Evolutionary conservation across 73 alveolate species (phyloP), one percentile per base, ranked within the genome.

Genomic region (Paramecium primaurelia): DNA sequence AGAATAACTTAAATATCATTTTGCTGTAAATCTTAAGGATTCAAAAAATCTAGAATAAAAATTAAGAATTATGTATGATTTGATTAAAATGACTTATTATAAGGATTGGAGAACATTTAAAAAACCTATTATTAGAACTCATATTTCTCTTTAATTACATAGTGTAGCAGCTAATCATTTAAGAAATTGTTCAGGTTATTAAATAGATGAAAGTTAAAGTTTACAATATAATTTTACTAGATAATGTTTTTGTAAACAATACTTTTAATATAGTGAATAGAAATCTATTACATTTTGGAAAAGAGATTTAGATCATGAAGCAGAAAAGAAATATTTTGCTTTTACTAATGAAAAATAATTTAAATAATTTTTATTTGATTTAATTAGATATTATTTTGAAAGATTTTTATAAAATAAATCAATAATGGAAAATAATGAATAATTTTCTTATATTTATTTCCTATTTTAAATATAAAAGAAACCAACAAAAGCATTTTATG

Each of bases 401-500:
- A 32, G 42, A 2, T 64, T 32, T 64, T 32, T 64, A 32, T 12
- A 64, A 16, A 64, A 64, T 12, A 64, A 34, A 64, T 32, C 42
- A 64, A 28, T 64, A 3, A 34, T 32, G 47, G 47, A 64, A 1
- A 64, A 32, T 11, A 34, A 64, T 12, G 47, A 32, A 64, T 32
- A 34, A 3, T 64, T 64, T 12, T 64, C 84, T 11, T 64, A 64
- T 64, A 64, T 64, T 2, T 64, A 64, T 14, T 64, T 64, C 28
- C 42, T 64, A 32, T 28, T 64, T 34, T 28, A 64, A 64, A 5
- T 64, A 2, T 28, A 32, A 32, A 64, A 64, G 22, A 64, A 32
- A 3, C 84, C 84, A 16, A 64, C 84, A 12, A 64, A 64, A 64
- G 84, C 84, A 28, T 64, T 64, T 64, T 64, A 64, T 34, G 84